These are phyloP conservation scores for Albifimbria verrucaria DNA, from an alignment of 2,329 filamentous ascomycete genomes.

Conservation along the genomic window DNA sequence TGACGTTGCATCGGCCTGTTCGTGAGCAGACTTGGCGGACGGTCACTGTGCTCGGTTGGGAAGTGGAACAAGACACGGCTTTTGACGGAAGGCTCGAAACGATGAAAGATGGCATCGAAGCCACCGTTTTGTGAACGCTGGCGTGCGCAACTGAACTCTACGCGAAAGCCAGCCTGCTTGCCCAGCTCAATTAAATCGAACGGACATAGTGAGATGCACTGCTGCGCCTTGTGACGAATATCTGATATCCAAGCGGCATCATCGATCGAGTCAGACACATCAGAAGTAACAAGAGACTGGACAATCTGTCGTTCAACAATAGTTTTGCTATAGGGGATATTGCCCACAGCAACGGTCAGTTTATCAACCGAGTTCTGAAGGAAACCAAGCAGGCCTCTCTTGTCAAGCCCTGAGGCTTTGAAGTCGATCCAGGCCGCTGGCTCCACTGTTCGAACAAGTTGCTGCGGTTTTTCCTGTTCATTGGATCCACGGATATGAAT, in stretches of 20 bases:
- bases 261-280: neutral
- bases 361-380: slow-evolving; percentile 1
- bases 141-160: slow-evolving; percentile 40
- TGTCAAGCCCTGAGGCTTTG: slow-evolving; percentile 4
- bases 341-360: slow-evolving; percentile 6
- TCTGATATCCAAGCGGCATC: neutral
- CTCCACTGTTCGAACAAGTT: slow-evolving; percentile 1
- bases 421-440: slow-evolving; percentile 9
- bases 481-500: neutral
- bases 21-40: neutral
- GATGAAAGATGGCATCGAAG: slow-evolving; percentile 14
- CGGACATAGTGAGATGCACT: slow-evolving; percentile 5
- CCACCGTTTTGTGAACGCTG: slow-evolving; percentile 20
- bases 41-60: slow-evolving; percentile 7
- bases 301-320: slow-evolving; percentile 20
- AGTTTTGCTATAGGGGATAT: slow-evolving; percentile 23
- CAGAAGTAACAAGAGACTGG: slow-evolving; percentile 4
- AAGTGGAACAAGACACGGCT: slow-evolving; percentile 9
- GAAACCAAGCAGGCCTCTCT: neutral
- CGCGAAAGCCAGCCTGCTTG: slow-evolving; percentile 36
- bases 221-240: slow-evolving; percentile 4
- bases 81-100: slow-evolving; percentile 10
- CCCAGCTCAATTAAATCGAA: slow-evolving; percentile 14
- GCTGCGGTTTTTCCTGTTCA: neutral
- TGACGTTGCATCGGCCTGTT: neutral